These are phyloP conservation scores for Marasmius oreades DNA, from an alignment of 1,284 basidiomycete species.

Conservation along the genomic window DNA sequence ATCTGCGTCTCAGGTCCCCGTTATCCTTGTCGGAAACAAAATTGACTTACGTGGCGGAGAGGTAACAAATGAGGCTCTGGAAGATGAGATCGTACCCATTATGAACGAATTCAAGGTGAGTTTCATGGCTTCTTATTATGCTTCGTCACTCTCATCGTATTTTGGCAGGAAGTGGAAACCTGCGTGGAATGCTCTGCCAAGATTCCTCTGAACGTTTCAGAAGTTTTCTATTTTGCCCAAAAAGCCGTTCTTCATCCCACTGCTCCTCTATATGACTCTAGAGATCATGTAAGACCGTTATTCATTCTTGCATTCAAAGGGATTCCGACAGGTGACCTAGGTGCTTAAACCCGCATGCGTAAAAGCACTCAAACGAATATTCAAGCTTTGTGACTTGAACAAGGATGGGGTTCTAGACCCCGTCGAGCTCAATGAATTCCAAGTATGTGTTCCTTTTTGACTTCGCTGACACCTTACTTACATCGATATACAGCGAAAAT, in stretches of 20 bases:
- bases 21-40: slow-evolving; percentile 98
- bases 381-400: slow-evolving; percentile 92
- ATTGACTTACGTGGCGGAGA: slow-evolving; percentile 92
- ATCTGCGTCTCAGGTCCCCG: slow-evolving; percentile 68
- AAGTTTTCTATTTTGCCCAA: slow-evolving; percentile 99
- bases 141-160: slow-evolving; percentile 7
- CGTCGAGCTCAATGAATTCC: slow-evolving; percentile 94
- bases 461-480: slow-evolving; percentile 8
- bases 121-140: slow-evolving; percentile 8
- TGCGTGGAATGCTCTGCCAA: slow-evolving; percentile 62
- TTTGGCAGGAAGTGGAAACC: slow-evolving; percentile 87
- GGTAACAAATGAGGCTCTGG: slow-evolving; percentile 91
- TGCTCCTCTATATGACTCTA: slow-evolving; percentile 94
- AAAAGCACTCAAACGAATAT: slow-evolving; percentile 88
- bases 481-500: slow-evolving; percentile 66
- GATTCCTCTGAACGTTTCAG: slow-evolving; percentile 88
- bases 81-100: slow-evolving; percentile 91
- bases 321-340: slow-evolving; percentile 34
- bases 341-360: slow-evolving; percentile 93
- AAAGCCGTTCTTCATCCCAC: slow-evolving; percentile 98
- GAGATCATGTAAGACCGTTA: slow-evolving; percentile 72
- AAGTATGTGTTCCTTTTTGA: slow-evolving; percentile 48
- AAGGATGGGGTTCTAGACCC: slow-evolving; percentile 93
- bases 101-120: slow-evolving; percentile 96
- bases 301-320: slow-evolving; percentile 4